These are phyloP conservation scores for Dioszegia aurantiaca DNA, from an alignment of 768 basidiomycete genomes.

Conservation along the genomic window DNA sequence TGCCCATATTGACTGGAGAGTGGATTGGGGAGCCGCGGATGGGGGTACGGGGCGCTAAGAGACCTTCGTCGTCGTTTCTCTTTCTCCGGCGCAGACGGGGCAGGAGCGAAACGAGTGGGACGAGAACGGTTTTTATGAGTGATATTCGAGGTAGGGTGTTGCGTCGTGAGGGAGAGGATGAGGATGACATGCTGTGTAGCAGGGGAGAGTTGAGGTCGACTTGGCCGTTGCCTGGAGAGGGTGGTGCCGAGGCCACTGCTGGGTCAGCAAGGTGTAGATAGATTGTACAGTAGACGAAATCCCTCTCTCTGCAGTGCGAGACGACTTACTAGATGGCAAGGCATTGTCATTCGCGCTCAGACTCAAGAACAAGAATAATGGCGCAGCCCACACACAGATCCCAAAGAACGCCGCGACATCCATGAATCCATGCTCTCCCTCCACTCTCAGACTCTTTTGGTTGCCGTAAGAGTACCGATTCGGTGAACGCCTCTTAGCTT, in stretches of 20 bases:
- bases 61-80: slow-evolving; percentile 62
- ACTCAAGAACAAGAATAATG: slow-evolving; percentile 90
- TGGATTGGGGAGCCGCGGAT: slow-evolving; percentile 30
- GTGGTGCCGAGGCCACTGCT: slow-evolving; percentile 15
- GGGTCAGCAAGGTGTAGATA: slow-evolving; percentile 1
- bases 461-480: slow-evolving; percentile 36
- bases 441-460: background rate
- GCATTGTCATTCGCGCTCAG: slow-evolving; percentile 96
- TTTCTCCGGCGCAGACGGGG: slow-evolving; percentile 53
- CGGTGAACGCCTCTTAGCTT: slow-evolving; percentile 34
- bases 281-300: background rate
- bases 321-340: slow-evolving; percentile 59
- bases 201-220: slow-evolving; percentile 17
- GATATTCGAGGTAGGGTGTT: slow-evolving; percentile 20
- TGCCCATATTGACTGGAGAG: slow-evolving; percentile 22
- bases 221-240: slow-evolving; percentile 4
- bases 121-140: slow-evolving; percentile 47
- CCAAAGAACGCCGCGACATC: slow-evolving; percentile 59
- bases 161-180: background rate
- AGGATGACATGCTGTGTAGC: background rate
- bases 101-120: slow-evolving; percentile 54
- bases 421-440: slow-evolving; percentile 48
- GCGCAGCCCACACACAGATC: slow-evolving; percentile 60
- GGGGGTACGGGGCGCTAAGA: slow-evolving; percentile 60
- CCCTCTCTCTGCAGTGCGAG: too few species aligned